Conservation (phyloP, 257 asterid genomes). For the Forsythia viridissima region DNA sequence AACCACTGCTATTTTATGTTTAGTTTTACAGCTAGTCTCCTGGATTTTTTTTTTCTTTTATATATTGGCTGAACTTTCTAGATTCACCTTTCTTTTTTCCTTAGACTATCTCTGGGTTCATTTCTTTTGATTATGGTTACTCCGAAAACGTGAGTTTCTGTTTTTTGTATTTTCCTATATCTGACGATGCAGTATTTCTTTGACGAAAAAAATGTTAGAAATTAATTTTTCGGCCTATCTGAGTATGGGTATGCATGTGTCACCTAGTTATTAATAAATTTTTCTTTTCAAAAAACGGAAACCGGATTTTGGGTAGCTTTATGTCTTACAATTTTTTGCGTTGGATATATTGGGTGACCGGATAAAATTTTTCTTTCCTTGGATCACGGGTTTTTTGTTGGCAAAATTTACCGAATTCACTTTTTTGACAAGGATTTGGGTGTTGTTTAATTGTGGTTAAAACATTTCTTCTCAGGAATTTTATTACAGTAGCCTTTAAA, state of each 20-base stretch:
- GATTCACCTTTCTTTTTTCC: background rate
- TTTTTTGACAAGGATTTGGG: background rate
- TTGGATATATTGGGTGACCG: background rate
- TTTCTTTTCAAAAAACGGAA: background rate
- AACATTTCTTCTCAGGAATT: background rate
- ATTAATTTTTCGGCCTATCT: background rate
- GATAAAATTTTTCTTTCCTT: background rate
- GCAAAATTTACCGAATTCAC: background rate
- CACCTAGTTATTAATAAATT: background rate
- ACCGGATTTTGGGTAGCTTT: background rate
- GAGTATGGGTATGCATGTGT: background rate
- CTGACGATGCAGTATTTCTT: constrained; percentile 22
- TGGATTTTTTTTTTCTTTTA: constrained; percentile 25
- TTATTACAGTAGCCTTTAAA: background rate
- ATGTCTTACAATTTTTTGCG: background rate
- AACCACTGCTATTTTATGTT: background rate
- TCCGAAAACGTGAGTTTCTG: background rate
- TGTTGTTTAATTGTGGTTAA: background rate
- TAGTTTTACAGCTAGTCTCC: constrained; percentile 7
- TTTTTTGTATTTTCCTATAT: background rate
- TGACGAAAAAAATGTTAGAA: background rate
- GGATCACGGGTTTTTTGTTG: background rate
- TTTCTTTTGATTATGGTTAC: constrained; percentile 8
- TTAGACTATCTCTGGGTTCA: constrained; percentile 1
- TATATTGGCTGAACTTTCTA: background rate